These are phyloP conservation scores for Metschnikowia continentalis DNA, from an alignment of 805 yeast species.

Conservation along the genomic window DNA sequence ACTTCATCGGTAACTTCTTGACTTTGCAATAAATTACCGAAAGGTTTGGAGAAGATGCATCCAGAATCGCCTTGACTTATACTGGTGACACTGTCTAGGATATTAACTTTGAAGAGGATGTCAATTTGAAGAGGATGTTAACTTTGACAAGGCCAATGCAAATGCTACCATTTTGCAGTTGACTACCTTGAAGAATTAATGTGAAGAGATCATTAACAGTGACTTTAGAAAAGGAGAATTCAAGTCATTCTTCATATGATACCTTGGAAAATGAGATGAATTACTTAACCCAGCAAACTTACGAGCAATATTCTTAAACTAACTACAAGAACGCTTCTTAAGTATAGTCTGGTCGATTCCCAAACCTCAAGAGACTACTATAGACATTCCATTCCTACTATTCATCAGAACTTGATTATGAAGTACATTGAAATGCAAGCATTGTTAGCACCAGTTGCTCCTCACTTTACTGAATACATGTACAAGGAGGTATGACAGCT, in stretches of 20 bases:
- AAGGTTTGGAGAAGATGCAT: constrained; percentile 96
- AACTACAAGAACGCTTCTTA: constrained; percentile 83
- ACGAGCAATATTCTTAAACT: constrained; percentile 64
- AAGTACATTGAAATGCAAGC: constrained; percentile 86
- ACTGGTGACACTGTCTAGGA: constrained; percentile 98
- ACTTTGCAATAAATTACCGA: constrained; percentile 78
- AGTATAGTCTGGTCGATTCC: constrained; percentile 87
- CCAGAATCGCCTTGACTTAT: constrained; percentile 96
- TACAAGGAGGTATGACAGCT: constrained; percentile 60
- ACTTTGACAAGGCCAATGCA: constrained; percentile 90
- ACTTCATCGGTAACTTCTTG: constrained; percentile 72
- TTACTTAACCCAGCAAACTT: constrained; percentile 67
- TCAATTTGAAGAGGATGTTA: no score
- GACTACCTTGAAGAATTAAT: constrained; percentile 91
- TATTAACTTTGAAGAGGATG: constrained; percentile 50
- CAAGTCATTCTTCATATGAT: constrained; percentile 65
- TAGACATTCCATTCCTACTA: constrained; percentile 67
- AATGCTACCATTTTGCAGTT: constrained; percentile 95
- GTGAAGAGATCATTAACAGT: constrained; percentile 65
- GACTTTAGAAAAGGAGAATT: constrained; percentile 47
- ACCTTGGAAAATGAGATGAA: constrained; percentile 96
- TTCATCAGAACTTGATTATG: constrained; percentile 80
- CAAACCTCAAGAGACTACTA: constrained; percentile 95
- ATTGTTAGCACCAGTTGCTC: constrained; percentile 86
- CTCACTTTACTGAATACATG: constrained; percentile 89